Conservation (phyloP, 1,284 basidiomycete species). For the Marasmius sp. region DNA sequence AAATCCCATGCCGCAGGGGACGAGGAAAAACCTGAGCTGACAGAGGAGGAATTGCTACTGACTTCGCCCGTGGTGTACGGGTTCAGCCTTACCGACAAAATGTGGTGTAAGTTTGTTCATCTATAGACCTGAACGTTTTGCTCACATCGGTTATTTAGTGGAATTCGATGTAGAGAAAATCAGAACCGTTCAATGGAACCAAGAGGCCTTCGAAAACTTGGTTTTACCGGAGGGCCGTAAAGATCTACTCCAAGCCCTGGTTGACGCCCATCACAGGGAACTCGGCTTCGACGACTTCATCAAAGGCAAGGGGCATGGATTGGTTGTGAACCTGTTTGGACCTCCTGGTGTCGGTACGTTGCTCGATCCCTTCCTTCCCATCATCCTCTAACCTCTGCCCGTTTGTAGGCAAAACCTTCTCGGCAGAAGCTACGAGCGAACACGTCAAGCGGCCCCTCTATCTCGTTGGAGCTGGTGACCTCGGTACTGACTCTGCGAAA, state of each 20-base stretch:
- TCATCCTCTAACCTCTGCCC: not conserved
- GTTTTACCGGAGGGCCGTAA: slow-evolving; percentile 54
- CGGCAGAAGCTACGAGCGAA: slow-evolving; percentile 64
- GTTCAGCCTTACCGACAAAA: slow-evolving; percentile 57
- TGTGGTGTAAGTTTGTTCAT: slow-evolving; percentile 47
- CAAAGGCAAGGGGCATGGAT: slow-evolving; percentile 59
- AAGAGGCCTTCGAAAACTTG: slow-evolving; percentile 56
- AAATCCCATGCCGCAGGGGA: slow-evolving; percentile 20
- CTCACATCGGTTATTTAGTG: slow-evolving; percentile 30
- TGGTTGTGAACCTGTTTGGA: slow-evolving; percentile 61
- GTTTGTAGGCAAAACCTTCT: slow-evolving; percentile 42
- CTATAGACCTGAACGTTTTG: not conserved
- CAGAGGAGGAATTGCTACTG: slow-evolving; percentile 54
- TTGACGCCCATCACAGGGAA: slow-evolving; percentile 54
- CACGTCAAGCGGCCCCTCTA: slow-evolving; percentile 59
- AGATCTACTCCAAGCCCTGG: slow-evolving; percentile 52
- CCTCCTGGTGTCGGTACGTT: slow-evolving; percentile 60
- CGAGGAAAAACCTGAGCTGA: slow-evolving; percentile 32
- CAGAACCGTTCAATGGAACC: slow-evolving; percentile 52
- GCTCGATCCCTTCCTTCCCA: slow-evolving; percentile 13
- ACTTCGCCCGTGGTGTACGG: slow-evolving; percentile 56
- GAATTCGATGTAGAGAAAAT: slow-evolving; percentile 56
- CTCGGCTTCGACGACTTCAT: slow-evolving; percentile 62
- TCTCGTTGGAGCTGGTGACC: slow-evolving; percentile 56
- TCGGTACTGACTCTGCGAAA: slow-evolving; percentile 48